A percentile compares a stretch with the other conserved stretches of the same genome.
Evolutionary conservation across 495 filamentous ascomycete genomes (phyloP).

Genomic region (Trichoderma orchidacearum): DNA sequence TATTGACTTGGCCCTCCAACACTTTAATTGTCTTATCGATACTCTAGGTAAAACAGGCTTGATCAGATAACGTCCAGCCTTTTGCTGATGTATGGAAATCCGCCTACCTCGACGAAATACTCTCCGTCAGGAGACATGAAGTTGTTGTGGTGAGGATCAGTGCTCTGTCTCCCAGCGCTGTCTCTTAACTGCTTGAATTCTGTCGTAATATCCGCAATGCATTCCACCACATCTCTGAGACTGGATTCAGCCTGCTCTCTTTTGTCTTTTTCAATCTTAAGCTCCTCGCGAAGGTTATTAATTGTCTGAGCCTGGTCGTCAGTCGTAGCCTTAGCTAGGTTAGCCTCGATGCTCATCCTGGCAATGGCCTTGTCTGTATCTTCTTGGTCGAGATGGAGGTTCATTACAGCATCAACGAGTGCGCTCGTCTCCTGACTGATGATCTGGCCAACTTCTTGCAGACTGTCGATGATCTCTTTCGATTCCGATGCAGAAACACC

Average conservation of each 20-base stretch:
- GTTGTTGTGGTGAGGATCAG: neutral
- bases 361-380: slow-evolving; percentile 3
- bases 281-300: neutral
- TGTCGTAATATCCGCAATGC: neutral
- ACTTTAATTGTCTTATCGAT: neutral
- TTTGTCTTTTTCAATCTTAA: neutral
- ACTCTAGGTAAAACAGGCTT: neutral
- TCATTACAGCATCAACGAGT: neutral
- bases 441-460: neutral
- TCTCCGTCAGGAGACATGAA: neutral
- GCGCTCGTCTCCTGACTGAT: slow-evolving; percentile 1
- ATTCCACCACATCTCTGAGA: neutral
- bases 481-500: neutral
- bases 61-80: neutral
- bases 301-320: neutral
- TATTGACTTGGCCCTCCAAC: neutral
- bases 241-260: neutral
- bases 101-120: neutral
- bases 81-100: neutral
- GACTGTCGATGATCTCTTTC: neutral
- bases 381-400: neutral
- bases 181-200: neutral
- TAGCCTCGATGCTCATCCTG: slow-evolving; percentile 1
- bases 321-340: neutral
- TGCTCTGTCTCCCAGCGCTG: neutral